Conservation (phyloP, 192 early-diverging fungal genomes). For the Coemansia sp. region DNA sequence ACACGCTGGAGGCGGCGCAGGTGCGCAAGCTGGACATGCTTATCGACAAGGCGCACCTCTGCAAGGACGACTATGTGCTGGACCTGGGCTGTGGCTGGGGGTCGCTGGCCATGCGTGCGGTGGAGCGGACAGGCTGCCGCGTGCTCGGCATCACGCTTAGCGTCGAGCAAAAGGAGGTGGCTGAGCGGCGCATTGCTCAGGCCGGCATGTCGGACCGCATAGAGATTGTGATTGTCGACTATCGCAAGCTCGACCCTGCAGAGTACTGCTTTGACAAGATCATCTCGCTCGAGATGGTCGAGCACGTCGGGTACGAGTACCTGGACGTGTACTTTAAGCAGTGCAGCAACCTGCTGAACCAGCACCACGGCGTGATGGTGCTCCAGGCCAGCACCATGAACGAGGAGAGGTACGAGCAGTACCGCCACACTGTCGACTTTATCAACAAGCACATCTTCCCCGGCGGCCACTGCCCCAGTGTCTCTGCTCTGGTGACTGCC, state of each 20-base stretch:
- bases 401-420: constrained; percentile 62
- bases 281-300: constrained; percentile 72
- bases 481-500: constrained; percentile 58
- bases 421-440: constrained; percentile 61
- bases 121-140: constrained; percentile 56
- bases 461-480: constrained; percentile 69
- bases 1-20: constrained; percentile 67
- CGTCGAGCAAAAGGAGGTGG: constrained; percentile 64
- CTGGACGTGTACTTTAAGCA: constrained; percentile 63
- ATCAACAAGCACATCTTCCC: constrained; percentile 80
- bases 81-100: constrained; percentile 80
- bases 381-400: constrained; percentile 73
- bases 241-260: constrained; percentile 61
- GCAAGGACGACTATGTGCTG: constrained; percentile 60
- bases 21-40: constrained; percentile 62
- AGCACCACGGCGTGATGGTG: constrained; percentile 56
- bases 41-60: constrained; percentile 58
- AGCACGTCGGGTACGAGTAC: constrained; percentile 71
- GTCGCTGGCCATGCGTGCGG: constrained; percentile 65
- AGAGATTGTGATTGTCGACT: constrained; percentile 65
- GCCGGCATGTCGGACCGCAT: constrained; percentile 61
- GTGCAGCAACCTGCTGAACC: constrained; percentile 60
- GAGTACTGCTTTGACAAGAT: constrained; percentile 68
- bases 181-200: constrained; percentile 60
- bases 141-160: constrained; percentile 67